phyloP scores from a whole-genome alignment of 1,284 basidiomycete species.

The Microbotryum violaceum region DNA sequence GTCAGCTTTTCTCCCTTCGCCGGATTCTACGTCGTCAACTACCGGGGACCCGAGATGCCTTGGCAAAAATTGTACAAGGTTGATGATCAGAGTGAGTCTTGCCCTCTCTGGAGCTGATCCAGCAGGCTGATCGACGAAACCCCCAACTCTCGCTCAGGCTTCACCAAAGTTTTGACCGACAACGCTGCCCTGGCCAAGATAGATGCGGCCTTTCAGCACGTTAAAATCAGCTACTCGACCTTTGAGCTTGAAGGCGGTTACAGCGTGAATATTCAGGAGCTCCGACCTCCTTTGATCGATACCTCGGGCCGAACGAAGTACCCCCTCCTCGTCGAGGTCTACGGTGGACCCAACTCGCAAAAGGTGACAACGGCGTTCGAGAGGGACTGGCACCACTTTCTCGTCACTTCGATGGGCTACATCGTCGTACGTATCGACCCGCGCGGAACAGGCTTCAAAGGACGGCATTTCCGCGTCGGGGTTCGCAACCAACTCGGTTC shows the following conservation, averaged over 20 bases:
- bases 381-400: conserved; percentile 78
- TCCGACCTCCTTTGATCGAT: conserved; percentile 85
- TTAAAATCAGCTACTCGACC: conserved; percentile 61
- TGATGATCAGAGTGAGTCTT: conserved; percentile 52
- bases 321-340: conserved; percentile 82
- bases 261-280: conserved; percentile 47
- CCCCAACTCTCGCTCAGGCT: conserved; percentile 43
- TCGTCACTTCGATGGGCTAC: conserved; percentile 74
- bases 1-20: conserved; percentile 65
- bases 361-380: conserved; percentile 58
- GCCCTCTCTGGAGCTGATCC: neutral
- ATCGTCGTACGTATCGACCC: conserved; percentile 82
- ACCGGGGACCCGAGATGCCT: conserved; percentile 67
- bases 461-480: conserved; percentile 68
- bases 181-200: conserved; percentile 68
- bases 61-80: conserved; percentile 72
- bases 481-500: conserved; percentile 78
- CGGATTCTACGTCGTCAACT: conserved; percentile 74
- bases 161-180: conserved; percentile 58
- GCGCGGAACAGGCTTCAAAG: conserved; percentile 78
- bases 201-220: conserved; percentile 60
- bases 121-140: neutral
- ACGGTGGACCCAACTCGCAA: conserved; percentile 80
- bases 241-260: conserved; percentile 42
- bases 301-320: conserved; percentile 85